Percentiles rank a stretch among this genome's conserved stretches.
Conservation (phyloP, 2,329 filamentous ascomycete species). For the Colletotrichum chlorophyti region DNA sequence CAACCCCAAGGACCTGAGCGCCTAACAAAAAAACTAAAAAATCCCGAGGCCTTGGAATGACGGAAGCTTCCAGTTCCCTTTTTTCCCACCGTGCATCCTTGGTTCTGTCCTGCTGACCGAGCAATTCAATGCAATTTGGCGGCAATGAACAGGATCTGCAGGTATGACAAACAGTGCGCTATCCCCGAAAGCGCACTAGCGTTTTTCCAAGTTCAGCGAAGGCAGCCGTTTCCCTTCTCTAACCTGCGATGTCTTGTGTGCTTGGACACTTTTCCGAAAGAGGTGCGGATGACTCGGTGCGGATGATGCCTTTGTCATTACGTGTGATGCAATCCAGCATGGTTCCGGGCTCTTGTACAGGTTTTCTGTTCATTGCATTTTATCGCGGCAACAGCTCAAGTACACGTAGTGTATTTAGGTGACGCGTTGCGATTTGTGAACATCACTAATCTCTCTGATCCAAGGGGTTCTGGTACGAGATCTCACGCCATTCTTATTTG, state of each 20-base stretch:
- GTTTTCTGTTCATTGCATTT: background rate
- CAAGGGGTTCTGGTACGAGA: constrained; percentile 4
- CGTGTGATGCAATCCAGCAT: too few species aligned
- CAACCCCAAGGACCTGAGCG: background rate
- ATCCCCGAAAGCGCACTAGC: constrained; percentile 11
- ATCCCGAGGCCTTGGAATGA: constrained; percentile 11
- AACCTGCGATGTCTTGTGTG: background rate
- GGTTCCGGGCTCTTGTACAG: too few species aligned
- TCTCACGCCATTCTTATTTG: background rate
- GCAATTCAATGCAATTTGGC: too few species aligned
- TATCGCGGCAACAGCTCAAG: too few species aligned
- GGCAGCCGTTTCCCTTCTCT: background rate
- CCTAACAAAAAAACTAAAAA: background rate
- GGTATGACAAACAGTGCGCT: constrained; percentile 26
- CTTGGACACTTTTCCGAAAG: background rate
- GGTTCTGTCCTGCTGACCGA: constrained; percentile 23
- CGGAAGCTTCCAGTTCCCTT: constrained; percentile 26
- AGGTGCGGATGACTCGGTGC: background rate
- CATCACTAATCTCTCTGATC: background rate
- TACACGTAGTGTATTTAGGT: background rate
- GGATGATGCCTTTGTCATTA: too few species aligned
- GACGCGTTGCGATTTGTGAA: background rate
- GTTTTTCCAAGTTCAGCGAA: constrained; percentile 10
- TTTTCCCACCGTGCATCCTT: background rate
- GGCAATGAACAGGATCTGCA: constrained; percentile 19